phyloP scores from a whole-genome alignment of 2,329 filamentous ascomycete genomes.

The Escovopsis weberi region DNA sequence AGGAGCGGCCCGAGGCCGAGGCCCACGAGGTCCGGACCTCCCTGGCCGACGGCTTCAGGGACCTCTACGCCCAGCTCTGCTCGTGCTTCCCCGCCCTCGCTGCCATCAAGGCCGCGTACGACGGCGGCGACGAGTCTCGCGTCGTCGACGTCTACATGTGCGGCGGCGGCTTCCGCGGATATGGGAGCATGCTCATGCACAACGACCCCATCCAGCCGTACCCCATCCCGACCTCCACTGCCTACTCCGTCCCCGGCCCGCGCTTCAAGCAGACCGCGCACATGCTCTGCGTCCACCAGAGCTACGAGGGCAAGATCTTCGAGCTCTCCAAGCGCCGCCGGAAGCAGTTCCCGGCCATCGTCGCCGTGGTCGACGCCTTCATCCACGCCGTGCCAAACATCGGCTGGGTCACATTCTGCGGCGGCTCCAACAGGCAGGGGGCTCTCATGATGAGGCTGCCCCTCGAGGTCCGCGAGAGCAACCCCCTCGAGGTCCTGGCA shows the following conservation, averaged over 20 bases:
- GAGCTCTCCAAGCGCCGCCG: constrained; percentile 70
- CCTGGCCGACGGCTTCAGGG: constrained; percentile 42
- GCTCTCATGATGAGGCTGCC: constrained; percentile 60
- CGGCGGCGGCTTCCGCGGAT: constrained; percentile 80
- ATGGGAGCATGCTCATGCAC: constrained; percentile 80
- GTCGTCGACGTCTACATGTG: constrained; percentile 70
- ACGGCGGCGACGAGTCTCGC: constrained; percentile 19
- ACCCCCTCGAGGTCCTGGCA: constrained; percentile 41
- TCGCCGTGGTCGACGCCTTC: constrained; percentile 64
- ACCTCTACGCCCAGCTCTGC: constrained; percentile 43
- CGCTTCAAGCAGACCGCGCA: constrained; percentile 42
- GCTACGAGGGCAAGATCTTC: constrained; percentile 45
- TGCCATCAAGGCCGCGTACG: constrained; percentile 21
- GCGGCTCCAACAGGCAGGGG: constrained; percentile 77
- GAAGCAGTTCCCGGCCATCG: constrained; percentile 71
- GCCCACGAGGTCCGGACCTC: constrained; percentile 34
- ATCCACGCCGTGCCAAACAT: constrained; percentile 55
- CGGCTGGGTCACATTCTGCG: constrained; percentile 65
- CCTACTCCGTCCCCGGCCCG: constrained; percentile 50
- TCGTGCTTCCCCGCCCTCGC: constrained; percentile 35
- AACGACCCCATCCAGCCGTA: constrained; percentile 60
- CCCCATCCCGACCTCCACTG: constrained; percentile 69
- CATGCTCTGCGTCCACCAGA: constrained; percentile 37
- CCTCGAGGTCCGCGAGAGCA: constrained; percentile 39
- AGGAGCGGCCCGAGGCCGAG: constrained; percentile 22